Evolutionary conservation across 176 grass and related monocot species (phyloP), one percentile per base, ranked within the genome.

Genomic region (Melocanna baccifera): DNA sequence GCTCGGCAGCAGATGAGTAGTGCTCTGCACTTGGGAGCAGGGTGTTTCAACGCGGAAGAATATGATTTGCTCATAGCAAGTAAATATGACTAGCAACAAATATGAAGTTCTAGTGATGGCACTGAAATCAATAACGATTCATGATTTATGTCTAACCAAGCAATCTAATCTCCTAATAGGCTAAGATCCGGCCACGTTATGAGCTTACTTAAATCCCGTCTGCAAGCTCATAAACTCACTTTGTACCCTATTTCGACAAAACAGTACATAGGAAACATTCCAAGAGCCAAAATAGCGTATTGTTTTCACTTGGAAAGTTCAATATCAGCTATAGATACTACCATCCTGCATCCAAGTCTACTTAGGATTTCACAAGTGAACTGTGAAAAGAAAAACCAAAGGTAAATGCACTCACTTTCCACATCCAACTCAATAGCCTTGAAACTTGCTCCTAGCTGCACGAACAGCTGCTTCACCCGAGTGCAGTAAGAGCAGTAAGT

Each of bases 371-470:
- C 43, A 55, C 9, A 61, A 53, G n/a, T 85, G 22, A 73, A 25
- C 12, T 15, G 26, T 4, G 9, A 78, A 71, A 68, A 28, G 16
- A 30, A 53, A 58, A 2, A 22, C 6, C 26, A 72, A 74, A 72
- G 2, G 19, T n/a, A 75, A 62, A 7, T 36, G 2, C 47, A 92
- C 94, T 87, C 63, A 96, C 94, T 79, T 89, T 96, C 91, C 39
- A 76, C 81, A 62, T 96, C 91, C 48, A 96, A 9, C 67, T 96
- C 94, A 51, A 96, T 75, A 15, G 81, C 84, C 84, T 92, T 93
- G 83, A 82, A 93, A 28, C 28, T 83, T 71, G 91, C 76, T 20
- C 88, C 94, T 2, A 96, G 36, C 81, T 96, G 84, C 7, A 73
- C 46, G 1, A 96, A 76, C 51, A 96, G 46, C 63, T 96, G 53